Evolutionary conservation across 164 flowering plant species (phyloP), one percentile per base, ranked within the genome.

Genomic region (Euptelea pleiosperma): DNA sequence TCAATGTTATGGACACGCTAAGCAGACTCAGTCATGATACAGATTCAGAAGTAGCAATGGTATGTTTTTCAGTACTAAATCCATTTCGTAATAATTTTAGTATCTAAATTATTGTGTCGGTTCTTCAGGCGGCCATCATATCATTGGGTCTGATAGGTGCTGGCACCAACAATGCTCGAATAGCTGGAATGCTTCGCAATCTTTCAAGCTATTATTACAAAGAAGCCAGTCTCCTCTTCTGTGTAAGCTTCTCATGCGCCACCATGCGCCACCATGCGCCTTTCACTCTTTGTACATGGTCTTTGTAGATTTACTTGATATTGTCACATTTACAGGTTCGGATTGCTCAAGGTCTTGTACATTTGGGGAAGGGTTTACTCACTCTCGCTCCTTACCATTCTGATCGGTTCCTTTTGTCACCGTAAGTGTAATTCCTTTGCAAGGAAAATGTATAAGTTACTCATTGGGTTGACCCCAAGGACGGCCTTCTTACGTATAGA

Each of bases 121-220:
- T 46, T 68, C 18, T 69, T 41, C 85, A 93, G 97, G 90, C 99
- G 22, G 99, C 99, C 36, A 80, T 84, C 40, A 82, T 94, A 22
- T 81, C 99, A n/a, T 68, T 94, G 58, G 99, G 97, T 37, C 73
- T 94, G 74, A 91, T 91, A 22, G 97, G 99, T 65, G 93, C 99
- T 7, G 99, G 99, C 40, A 94, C 99, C 48, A 94, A 94, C 70
- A 94, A 94, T 81, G 99, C 96, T 33, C 77, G 97, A 51, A 84
- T 94, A 39, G 99, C 99, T 63, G 96, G 94, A 72, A 89, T 94
- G 96, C 98, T 94, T 60, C 93, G 99, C 24, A 91, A 89, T 52
- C 91, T 94, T 53, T 94, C 99, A 6, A 91, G 96, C 67, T 94
- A 94, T 69, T 91, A 94, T 72, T 91, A 84, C 82, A 91, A 89